Conservation (phyloP, 257 asterid genomes). For the Capsicum baccatum region DNA sequence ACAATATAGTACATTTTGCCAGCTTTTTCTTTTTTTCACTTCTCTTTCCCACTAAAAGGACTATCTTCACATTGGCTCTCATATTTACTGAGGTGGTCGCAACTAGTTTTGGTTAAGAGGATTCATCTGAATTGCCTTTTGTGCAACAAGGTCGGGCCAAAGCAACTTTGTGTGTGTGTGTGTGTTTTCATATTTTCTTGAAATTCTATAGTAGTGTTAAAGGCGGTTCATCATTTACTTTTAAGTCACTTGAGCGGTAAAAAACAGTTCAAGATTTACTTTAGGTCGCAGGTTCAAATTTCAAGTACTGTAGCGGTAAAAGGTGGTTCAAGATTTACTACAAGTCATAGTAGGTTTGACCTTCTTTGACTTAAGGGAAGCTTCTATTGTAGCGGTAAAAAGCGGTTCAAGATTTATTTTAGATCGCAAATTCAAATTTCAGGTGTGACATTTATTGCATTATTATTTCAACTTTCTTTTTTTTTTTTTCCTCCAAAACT, state of each 20-base stretch:
- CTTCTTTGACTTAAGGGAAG: not conserved
- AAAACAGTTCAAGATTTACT: not conserved
- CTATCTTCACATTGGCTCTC: not conserved
- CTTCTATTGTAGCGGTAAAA: not conserved
- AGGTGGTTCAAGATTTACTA: not conserved
- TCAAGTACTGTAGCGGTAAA: not conserved
- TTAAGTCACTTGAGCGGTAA: not conserved
- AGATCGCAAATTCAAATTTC: not conserved
- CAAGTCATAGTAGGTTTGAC: not conserved
- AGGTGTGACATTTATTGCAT: not conserved
- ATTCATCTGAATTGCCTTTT: not conserved
- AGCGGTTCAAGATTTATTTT: not conserved
- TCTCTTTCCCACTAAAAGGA: not conserved
- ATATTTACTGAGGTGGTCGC: not conserved
- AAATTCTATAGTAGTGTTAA: no score
- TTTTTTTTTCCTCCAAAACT: no score
- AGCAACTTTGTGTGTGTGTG: no score
- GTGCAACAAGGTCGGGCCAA: not conserved
- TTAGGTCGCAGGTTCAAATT: not conserved
- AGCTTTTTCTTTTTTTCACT: not conserved
- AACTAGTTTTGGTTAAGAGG: not conserved
- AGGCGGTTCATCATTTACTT: no score
- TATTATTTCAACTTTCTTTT: no score
- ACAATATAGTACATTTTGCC: not conserved
- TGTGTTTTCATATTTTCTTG: no score